Base-by-base conservation (phyloP, 768 basidiomycete species). In the Hygrophorus pudorinus region DNA sequence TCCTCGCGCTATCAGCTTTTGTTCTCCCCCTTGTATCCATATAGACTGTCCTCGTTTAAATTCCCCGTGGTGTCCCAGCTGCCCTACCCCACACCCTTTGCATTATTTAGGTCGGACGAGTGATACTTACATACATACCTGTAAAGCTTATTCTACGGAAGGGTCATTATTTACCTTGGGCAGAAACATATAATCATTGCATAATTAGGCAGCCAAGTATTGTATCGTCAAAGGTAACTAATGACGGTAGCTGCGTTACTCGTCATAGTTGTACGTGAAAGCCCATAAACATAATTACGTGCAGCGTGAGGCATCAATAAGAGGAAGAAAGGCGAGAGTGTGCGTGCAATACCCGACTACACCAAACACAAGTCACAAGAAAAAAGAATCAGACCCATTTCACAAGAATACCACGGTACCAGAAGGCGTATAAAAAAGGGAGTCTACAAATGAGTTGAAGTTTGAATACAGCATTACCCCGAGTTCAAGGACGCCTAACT, bases 201-300 rank as follows among this genome's bases (percentile, higher is more conserved):
- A 7, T 24, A 24, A 24, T 24, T 24, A 24, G 24, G 24, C 24
- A 24, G 24, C 24, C 7, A 7, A 24, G 24, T 24, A 24, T 24
- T 24, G 24, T 24, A 24, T 24, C 24, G 24, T 24, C 4, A 24
- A 24, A 24, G 24, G 24, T 24, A 3, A 7, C 24, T 24, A 24
- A 24, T 24, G 24, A 7, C 24, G 24, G 24, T 3, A 7, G 24
- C 24, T 24, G 24, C 3, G 24, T 7, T 24, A 30, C 35, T 41
- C 39, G 18, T 30, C 40, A 41, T 29, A 41, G 14, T 30, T 30
- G 10, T 39, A 14, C 27, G 27, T 41, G n/a, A 24, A 24, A 30
- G 27, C 40, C 40, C 40, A 30, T 41, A 16, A 24, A 24, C 24
- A 41, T 41, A 14, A 28, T n/a, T 41, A 41, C 40, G 40, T 41